Evolutionary conservation across 2,329 filamentous ascomycete species (phyloP).

Genomic region (Hypoxylon sp.): DNA sequence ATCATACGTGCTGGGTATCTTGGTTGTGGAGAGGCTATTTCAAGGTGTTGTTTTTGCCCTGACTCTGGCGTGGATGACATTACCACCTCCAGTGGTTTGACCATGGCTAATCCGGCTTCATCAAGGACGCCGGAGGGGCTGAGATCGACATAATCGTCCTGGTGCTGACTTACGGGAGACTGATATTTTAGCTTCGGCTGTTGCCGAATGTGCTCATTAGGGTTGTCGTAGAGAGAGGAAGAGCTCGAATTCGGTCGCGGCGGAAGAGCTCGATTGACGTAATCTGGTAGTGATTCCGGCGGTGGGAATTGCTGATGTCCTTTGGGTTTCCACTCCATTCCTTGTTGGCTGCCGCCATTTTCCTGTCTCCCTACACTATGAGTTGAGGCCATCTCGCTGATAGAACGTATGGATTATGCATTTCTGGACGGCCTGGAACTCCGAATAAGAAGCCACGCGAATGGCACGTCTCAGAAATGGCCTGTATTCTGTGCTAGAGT

Average conservation of each 20-base stretch:
- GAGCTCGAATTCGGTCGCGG: conserved; percentile 41
- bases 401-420: not conserved
- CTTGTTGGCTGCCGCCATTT: conserved; percentile 5
- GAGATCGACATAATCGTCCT: conserved; percentile 7
- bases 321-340: conserved; percentile 9
- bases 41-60: conserved; percentile 22
- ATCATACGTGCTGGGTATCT: conserved; percentile 41
- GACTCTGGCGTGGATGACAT: conserved; percentile 7
- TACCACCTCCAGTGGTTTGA: conserved; percentile 34
- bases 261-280: conserved; percentile 43
- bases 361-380: conserved; percentile 11
- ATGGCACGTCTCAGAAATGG: not conserved
- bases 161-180: not conserved
- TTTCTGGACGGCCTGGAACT: not conserved
- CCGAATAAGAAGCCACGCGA: not conserved
- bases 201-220: conserved; percentile 21
- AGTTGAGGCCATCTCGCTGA: conserved; percentile 30
- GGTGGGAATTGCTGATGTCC: conserved; percentile 30
- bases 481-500: not conserved
- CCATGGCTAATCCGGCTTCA: conserved; percentile 34
- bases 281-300: conserved; percentile 37
- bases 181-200: conserved; percentile 14
- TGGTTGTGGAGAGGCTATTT: conserved; percentile 46
- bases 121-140: conserved; percentile 34
- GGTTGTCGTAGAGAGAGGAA: conserved; percentile 40